Evolutionary conservation across 2,329 filamentous ascomycete species (phyloP).

Genomic region (Aspergillus sp.): DNA sequence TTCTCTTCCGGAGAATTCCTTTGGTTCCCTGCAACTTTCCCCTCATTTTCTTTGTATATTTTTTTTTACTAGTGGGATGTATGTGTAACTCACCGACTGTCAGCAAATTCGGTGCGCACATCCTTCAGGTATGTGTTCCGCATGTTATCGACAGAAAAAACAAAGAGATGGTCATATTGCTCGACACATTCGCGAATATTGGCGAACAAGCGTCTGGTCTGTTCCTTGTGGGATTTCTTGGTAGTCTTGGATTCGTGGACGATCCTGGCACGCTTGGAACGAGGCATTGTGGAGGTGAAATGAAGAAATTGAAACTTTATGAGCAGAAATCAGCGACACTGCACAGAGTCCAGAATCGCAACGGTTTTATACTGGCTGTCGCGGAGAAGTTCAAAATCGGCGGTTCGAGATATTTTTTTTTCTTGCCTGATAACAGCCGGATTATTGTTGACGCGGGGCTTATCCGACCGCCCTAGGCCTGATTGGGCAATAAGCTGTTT

Average conservation of each 20-base stretch:
- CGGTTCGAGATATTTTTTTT: slow-evolving; percentile 22
- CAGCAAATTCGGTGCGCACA: slow-evolving; percentile 75
- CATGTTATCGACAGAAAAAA: slow-evolving; percentile 95
- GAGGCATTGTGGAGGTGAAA: slow-evolving; percentile 64
- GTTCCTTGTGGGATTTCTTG: slow-evolving; percentile 89
- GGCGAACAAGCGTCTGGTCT: slow-evolving; percentile 79
- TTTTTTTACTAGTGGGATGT: too few relatives aligned
- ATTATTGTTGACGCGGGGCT: slow-evolving; percentile 32
- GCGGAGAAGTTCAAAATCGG: too few relatives aligned
- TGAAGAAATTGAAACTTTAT: background rate
- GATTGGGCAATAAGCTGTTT: slow-evolving; percentile 28
- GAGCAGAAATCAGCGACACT: too few relatives aligned
- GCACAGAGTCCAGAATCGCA: too few relatives aligned
- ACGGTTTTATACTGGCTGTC: too few relatives aligned
- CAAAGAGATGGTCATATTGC: slow-evolving; percentile 84
- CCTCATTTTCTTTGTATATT: too few relatives aligned
- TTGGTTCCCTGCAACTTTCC: too few relatives aligned
- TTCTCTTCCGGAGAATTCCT: too few relatives aligned
- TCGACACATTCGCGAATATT: slow-evolving; percentile 82
- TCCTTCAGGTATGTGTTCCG: slow-evolving; percentile 94
- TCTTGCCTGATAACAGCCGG: slow-evolving; percentile 35
- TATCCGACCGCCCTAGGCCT: slow-evolving; percentile 30
- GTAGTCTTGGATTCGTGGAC: slow-evolving; percentile 85
- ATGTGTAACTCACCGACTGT: slow-evolving; percentile 64
- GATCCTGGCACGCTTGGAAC: slow-evolving; percentile 88